Percentiles rank a stretch among this genome's conserved stretches.
Conservation (phyloP, 345 rosid species). For the Mangifera indica region DNA sequence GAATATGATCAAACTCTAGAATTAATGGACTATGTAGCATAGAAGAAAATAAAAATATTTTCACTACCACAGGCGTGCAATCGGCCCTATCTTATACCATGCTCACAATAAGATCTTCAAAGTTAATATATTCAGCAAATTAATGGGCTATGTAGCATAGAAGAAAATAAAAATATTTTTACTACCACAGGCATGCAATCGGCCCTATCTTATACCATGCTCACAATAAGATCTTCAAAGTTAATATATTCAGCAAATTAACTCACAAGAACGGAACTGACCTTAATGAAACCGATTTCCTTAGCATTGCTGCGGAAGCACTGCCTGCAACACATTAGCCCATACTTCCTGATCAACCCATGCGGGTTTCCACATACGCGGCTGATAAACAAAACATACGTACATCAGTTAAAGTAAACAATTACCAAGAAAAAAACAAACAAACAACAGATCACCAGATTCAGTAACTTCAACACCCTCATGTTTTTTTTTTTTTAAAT, state of each 20-base stretch:
- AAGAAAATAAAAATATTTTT: neutral
- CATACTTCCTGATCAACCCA: conserved; percentile 37
- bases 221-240: neutral
- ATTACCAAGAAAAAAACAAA: neutral
- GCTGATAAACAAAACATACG: conserved; percentile 27
- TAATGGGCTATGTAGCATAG: neutral
- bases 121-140: neutral
- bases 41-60: neutral
- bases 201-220: too few species aligned
- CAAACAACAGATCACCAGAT: too few species aligned
- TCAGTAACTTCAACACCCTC: too few species aligned
- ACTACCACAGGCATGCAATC: neutral
- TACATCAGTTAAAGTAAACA: neutral
- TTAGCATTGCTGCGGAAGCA: conserved; percentile 44
- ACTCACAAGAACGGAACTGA: neutral
- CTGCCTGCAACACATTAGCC: conserved; percentile 41
- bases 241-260: neutral
- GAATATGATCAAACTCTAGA: too few species aligned
- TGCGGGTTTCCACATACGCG: conserved; percentile 42
- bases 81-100: too few species aligned
- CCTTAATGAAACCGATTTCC: conserved; percentile 42
- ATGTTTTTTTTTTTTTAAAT: too few species aligned
- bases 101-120: neutral
- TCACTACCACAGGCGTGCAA: neutral
- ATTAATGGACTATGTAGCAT: too few species aligned